Base-by-base conservation (phyloP, 1,284 basidiomycete species). In the Exobasidium cylindrosporum region DNA sequence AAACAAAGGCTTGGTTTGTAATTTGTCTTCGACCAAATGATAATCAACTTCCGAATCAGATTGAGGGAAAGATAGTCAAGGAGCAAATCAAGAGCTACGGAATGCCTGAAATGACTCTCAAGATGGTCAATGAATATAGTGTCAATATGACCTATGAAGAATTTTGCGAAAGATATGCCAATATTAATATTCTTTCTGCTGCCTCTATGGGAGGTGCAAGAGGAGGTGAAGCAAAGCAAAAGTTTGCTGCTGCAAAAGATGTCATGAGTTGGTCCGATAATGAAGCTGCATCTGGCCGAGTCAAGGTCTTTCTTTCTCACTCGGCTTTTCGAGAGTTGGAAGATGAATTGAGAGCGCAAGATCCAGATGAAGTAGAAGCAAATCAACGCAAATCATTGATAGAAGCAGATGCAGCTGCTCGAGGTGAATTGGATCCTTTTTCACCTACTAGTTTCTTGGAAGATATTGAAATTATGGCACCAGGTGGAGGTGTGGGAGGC, bases 11-110 rank as follows among this genome's bases (percentile, higher is more conserved):
- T 1, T 97, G 94, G 94, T 90, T 89, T 74, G 85, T 96, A 4
- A 90, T 96, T 81, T 96, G 92, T 76, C 81, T 97, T 67, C 92
- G 91, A 72, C 92, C 93, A 10, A 97, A 97, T 78, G 93, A 97
- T 82, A 89, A 90, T 21, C 92, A 96, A 79, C 82, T 97, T 21
- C 91, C 93, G 30, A 92, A 92, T 77, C 93, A 97, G 80, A 83
- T 96, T 60, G 95, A 98, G 82, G 90, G 91, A 1, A 85, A 92
- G 35, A 88, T 89, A 30, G 88, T 97, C 63, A 96, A 95, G 80
- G 89, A 90, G 0, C 95, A 97, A 82, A 88, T 97, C 58, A 85
- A 90, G 62, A 89, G 89, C 59, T 80, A 89, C 35, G 91, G 92
- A 0, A 73, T 97, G 64, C 83, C 88, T 1, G 90, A 93, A 81